Evolutionary conservation across 2,329 filamentous ascomycete species (phyloP).

Genomic region (Aspergillus arachidicola): DNA sequence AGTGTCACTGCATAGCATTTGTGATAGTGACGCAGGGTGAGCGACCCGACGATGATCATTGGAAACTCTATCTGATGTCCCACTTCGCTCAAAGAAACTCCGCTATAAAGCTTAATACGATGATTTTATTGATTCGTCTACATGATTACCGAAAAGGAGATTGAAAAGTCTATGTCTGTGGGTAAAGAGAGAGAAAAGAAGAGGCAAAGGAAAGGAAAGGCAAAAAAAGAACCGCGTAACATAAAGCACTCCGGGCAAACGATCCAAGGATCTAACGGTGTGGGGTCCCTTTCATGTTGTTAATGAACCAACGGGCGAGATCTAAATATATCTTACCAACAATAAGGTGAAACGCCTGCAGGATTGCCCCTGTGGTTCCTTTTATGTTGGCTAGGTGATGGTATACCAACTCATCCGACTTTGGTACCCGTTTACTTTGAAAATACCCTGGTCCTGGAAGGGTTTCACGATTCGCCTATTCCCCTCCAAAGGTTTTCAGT

Average conservation of each 20-base stretch:
- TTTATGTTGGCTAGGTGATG: not conserved
- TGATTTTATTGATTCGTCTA: not conserved
- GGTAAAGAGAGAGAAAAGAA: not conserved
- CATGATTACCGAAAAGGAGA: not conserved
- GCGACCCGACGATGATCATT: not conserved
- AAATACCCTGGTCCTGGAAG: not conserved
- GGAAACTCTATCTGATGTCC: constrained; percentile 2
- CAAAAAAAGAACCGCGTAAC: not conserved
- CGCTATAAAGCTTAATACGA: not conserved
- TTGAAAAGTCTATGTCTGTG: not conserved
- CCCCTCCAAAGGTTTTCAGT: not conserved
- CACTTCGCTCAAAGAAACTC: not conserved
- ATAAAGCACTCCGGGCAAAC: not conserved
- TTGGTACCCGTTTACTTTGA: not conserved
- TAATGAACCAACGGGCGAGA: not conserved
- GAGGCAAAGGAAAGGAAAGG: not conserved
- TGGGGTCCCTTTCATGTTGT: not conserved
- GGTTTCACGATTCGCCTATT: constrained; percentile 12
- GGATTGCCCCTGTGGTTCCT: not conserved
- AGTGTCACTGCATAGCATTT: not conserved
- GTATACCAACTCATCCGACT: not conserved
- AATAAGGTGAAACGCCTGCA: not conserved
- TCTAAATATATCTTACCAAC: not conserved
- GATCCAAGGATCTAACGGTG: not conserved
- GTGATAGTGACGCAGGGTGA: constrained; percentile 2